phyloP scores from a whole-genome alignment of 202 grass and related monocot genomes.

The Schoenoplectus tabernaemontani region DNA sequence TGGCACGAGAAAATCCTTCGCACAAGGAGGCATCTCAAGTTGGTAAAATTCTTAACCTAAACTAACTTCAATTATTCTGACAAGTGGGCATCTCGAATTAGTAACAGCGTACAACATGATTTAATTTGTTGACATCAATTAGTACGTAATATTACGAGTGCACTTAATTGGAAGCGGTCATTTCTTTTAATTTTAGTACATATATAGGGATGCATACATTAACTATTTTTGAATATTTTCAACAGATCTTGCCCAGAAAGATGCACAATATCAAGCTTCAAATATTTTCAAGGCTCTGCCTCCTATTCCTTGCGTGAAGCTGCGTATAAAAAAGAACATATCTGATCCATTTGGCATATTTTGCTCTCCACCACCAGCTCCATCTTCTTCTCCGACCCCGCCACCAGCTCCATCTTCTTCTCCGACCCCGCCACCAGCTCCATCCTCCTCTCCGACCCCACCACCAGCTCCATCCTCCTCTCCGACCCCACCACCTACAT shows the following conservation, averaged over 20 bases:
- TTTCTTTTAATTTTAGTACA: too few species aligned
- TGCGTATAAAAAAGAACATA: too few species aligned
- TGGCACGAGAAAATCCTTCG: slow-evolving; percentile 2
- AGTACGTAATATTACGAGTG: not conserved
- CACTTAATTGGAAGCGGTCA: not conserved
- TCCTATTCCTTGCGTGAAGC: too few species aligned
- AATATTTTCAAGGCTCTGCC: not conserved
- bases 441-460: too few species aligned
- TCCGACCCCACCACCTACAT: too few species aligned
- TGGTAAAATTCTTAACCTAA: not conserved
- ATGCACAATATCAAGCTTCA: not conserved
- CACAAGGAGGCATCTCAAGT: not conserved
- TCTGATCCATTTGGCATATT: too few species aligned
- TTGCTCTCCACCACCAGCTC: too few species aligned
- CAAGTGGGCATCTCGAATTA: not conserved
- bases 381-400: not conserved
- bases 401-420: too few species aligned
- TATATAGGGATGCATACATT: too few species aligned
- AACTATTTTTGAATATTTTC: not conserved
- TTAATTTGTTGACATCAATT: too few species aligned
- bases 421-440: too few species aligned
- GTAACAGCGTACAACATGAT: not conserved
- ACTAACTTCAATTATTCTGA: not conserved
- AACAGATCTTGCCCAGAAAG: not conserved
- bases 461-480: too few species aligned